These are phyloP conservation scores for Xylariales sp. DNA, from an alignment of 2,329 filamentous ascomycete genomes.

Conservation along the genomic window DNA sequence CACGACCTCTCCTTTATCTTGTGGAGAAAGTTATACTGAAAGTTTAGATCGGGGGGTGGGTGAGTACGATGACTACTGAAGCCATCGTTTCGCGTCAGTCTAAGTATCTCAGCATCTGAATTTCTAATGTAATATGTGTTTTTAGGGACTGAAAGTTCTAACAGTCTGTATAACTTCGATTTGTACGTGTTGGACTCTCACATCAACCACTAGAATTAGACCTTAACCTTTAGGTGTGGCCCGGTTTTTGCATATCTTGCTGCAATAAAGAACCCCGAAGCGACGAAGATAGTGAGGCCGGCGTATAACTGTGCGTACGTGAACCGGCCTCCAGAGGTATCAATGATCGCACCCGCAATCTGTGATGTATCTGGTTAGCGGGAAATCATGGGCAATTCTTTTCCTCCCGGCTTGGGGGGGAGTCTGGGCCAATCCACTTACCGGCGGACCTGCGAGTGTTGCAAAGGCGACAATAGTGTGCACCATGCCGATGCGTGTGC, in stretches of 20 bases:
- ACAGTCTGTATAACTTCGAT: not conserved
- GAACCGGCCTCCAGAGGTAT: conserved; percentile 39
- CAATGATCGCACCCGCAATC: conserved; percentile 42
- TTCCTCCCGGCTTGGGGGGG: too few species aligned
- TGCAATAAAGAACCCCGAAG: conserved; percentile 26
- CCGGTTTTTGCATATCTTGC: conserved; percentile 24
- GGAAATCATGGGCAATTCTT: not conserved
- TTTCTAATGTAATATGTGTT: too few species aligned
- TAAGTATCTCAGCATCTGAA: too few species aligned
- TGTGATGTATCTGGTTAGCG: conserved; percentile 1
- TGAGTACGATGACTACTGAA: too few species aligned
- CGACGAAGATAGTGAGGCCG: conserved; percentile 38
- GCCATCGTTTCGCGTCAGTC: too few species aligned
- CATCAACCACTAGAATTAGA: conserved; percentile 3
- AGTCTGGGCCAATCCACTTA: conserved; percentile 22
- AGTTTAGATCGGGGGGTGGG: too few species aligned
- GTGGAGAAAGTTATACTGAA: too few species aligned
- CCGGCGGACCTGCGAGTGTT: conserved; percentile 43
- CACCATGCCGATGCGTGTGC: conserved; percentile 45
- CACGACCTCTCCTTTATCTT: too few species aligned
- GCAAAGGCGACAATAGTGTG: conserved; percentile 42
- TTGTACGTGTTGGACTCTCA: not conserved
- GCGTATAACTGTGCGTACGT: conserved; percentile 42
- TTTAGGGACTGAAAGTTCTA: too few species aligned
- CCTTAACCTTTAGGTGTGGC: conserved; percentile 16